Conservation (phyloP, 805 yeast genomes). For the Phaffomyces antillensis region DNA sequence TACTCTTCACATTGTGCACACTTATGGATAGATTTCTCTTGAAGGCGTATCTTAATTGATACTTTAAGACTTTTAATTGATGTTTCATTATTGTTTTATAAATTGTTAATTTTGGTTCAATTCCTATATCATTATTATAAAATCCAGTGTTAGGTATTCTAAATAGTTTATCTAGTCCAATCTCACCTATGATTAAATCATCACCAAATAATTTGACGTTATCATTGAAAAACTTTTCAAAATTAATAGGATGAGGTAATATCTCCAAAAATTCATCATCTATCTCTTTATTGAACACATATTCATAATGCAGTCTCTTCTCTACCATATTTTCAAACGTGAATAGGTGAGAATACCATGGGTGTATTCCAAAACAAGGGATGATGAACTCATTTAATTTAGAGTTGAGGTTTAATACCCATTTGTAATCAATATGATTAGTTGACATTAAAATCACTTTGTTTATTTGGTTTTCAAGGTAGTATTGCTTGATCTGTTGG, state of each 20-base stretch:
- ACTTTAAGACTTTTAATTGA: conserved; percentile 47
- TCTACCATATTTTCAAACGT: conserved; percentile 19
- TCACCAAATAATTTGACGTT: conserved; percentile 9
- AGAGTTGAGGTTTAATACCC: conserved; percentile 19
- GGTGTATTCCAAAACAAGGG: conserved; percentile 74
- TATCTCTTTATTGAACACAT: conserved; percentile 37
- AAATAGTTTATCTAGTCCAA: conserved; percentile 82
- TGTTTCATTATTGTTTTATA: conserved; percentile 58
- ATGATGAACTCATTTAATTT: conserved; percentile 18
- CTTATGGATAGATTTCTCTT: conserved; percentile 48
- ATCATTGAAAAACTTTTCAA: conserved; percentile 28
- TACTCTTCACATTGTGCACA: conserved; percentile 80
- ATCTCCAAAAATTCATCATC: conserved; percentile 31
- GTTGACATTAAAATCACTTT: conserved; percentile 40
- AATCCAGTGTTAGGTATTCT: conserved; percentile 57
- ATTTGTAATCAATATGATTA: conserved; percentile 30
- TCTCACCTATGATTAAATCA: conserved; percentile 57
- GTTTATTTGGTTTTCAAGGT: conserved; percentile 4
- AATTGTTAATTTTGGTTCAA: conserved; percentile 26
- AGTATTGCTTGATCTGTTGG: neutral
- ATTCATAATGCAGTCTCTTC: conserved; percentile 49
- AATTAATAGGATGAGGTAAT: conserved; percentile 56
- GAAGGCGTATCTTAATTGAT: conserved; percentile 50
- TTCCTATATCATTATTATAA: conserved; percentile 31
- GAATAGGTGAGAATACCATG: conserved; percentile 80